Percentiles rank a stretch among this genome's conserved stretches.
Conservation (phyloP, 768 basidiomycete genomes). For the Gyrodon lividus region DNA sequence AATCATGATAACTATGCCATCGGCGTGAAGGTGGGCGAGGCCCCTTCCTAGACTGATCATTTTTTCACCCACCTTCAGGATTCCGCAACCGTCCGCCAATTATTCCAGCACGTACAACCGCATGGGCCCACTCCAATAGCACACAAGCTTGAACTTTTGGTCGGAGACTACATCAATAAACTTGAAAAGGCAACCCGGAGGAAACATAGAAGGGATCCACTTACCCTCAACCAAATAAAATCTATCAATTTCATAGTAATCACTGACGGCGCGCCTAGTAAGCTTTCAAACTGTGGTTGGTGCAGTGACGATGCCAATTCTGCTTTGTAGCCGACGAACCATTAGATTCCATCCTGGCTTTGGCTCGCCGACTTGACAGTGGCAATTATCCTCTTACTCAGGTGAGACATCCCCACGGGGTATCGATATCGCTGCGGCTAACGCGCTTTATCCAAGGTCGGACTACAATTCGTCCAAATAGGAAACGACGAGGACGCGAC, state of each 20-base stretch:
- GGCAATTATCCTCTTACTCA: constrained; percentile 52
- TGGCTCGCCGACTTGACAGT: constrained; percentile 50
- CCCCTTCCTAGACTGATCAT: background rate
- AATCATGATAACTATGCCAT: constrained; percentile 38
- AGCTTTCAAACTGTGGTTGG: constrained; percentile 17
- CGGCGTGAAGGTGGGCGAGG: constrained; percentile 38
- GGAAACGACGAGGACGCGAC: constrained; percentile 44
- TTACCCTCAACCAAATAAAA: constrained; percentile 40
- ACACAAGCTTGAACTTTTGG: constrained; percentile 38
- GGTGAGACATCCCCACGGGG: constrained; percentile 32
- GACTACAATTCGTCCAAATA: constrained; percentile 74
- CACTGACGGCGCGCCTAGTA: constrained; percentile 64
- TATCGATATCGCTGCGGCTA: background rate
- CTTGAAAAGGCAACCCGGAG: constrained; percentile 32
- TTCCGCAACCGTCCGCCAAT: constrained; percentile 31
- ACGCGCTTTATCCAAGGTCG: constrained; percentile 41
- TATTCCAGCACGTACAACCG: constrained; percentile 49
- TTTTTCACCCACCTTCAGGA: constrained; percentile 30
- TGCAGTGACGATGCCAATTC: background rate
- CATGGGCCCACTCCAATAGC: constrained; percentile 47
- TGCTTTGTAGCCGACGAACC: constrained; percentile 48
- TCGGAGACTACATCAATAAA: constrained; percentile 37
- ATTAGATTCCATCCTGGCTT: constrained; percentile 43
- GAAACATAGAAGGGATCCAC: constrained; percentile 21
- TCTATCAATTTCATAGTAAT: constrained; percentile 59